Evolutionary conservation across 1,284 basidiomycete species (phyloP).

Genomic region (Leucocoprinus gongylophorus): DNA sequence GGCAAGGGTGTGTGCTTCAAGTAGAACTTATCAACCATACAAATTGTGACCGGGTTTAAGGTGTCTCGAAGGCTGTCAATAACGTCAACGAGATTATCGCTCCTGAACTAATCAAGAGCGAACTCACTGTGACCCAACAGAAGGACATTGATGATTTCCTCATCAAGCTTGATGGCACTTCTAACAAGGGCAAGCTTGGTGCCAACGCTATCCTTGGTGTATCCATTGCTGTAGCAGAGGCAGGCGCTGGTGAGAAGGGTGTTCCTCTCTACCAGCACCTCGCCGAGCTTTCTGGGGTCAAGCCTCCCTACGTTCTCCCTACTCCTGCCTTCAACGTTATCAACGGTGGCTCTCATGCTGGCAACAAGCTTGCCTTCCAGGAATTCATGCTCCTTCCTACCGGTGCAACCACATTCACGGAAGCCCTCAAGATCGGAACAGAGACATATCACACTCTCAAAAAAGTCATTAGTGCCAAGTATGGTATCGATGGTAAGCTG

Average conservation of each 20-base stretch:
- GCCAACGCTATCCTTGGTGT: conserved; percentile 99
- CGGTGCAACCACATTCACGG: conserved; percentile 85
- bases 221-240: conserved; percentile 93
- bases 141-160: conserved; percentile 98
- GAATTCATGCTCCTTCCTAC: conserved; percentile 99
- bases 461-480: conserved; percentile 99
- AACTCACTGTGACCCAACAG: conserved; percentile 84
- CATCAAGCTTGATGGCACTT: conserved; percentile 95
- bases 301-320: conserved; percentile 89
- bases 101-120: conserved; percentile 83
- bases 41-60: conserved; percentile 26
- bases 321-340: conserved; percentile 97
- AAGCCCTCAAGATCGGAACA: conserved; percentile 97
- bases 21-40: conserved; percentile 13
- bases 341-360: conserved; percentile 99
- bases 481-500: conserved; percentile 90
- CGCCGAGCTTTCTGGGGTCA: conserved; percentile 90
- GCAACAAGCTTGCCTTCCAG: conserved; percentile 99
- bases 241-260: conserved; percentile 90
- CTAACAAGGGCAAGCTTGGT: conserved; percentile 99
- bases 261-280: conserved; percentile 97
- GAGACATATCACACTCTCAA: conserved; percentile 99
- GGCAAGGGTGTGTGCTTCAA: conserved; percentile 73
- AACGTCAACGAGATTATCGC: conserved; percentile 95
- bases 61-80: conserved; percentile 88